These are phyloP conservation scores for Trichoderma gracile DNA, from an alignment of 2,329 filamentous ascomycete genomes.

Conservation along the genomic window DNA sequence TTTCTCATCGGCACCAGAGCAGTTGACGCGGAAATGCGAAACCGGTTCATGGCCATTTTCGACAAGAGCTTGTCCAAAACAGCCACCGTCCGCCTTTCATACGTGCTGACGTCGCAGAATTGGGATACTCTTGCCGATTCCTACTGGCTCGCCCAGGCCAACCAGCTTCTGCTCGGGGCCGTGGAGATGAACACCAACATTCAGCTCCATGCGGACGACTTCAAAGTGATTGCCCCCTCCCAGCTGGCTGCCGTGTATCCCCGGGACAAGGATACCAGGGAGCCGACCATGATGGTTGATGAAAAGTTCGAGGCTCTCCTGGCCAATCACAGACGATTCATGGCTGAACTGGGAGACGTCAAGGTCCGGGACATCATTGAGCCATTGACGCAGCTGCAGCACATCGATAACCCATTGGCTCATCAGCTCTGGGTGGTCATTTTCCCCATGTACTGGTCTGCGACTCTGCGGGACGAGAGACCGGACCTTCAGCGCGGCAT, in stretches of 20 bases:
- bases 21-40: conserved; percentile 93
- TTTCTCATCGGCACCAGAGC: conserved; percentile 95
- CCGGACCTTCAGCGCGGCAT: conserved; percentile 87
- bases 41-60: conserved; percentile 94
- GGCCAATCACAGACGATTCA: conserved; percentile 76
- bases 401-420: conserved; percentile 77
- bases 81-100: conserved; percentile 82
- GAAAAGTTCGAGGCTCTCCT: conserved; percentile 81
- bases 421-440: conserved; percentile 88
- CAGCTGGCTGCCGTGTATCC: conserved; percentile 71
- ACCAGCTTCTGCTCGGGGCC: conserved; percentile 86
- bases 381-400: conserved; percentile 87
- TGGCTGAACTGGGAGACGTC: conserved; percentile 79
- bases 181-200: conserved; percentile 81
- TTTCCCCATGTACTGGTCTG: conserved; percentile 93
- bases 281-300: conserved; percentile 71
- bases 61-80: conserved; percentile 93
- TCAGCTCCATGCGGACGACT: conserved; percentile 80
- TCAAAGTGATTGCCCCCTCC: conserved; percentile 73
- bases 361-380: conserved; percentile 87
- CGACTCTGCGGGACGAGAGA: conserved; percentile 82
- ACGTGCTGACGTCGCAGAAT: conserved; percentile 88
- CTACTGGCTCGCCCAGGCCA: conserved; percentile 95
- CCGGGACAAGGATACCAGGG: conserved; percentile 70
- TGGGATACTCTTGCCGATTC: conserved; percentile 95